Base-by-base conservation (phyloP, 192 early-diverging fungal genomes). In the Podila epicladia region DNA sequence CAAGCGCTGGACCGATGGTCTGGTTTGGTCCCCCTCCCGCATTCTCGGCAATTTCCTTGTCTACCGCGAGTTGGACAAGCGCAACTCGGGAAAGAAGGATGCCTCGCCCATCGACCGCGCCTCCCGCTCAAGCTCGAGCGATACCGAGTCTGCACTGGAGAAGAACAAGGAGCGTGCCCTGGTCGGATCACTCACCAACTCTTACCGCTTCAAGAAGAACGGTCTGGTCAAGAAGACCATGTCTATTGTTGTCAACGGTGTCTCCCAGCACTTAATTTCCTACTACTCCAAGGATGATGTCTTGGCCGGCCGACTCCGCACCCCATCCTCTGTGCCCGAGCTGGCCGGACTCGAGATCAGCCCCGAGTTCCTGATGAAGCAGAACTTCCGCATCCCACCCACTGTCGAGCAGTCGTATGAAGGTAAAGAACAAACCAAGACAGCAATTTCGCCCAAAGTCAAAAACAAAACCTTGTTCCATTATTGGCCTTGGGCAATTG, bases 1-100 rank as follows among this genome's bases (percentile, higher is more conserved):
- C 83, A 94, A 94, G 79, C 87, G 95, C 24, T 97, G 95, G 95
- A 96, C 95, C 4, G 94, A 95, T 62, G 94, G 94, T 7, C 85
- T 91, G 9, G 82, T 89, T 20, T 95, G 94, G 94, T 93, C 93
- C 37, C 94, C 94, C 12, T 95, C 94, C 19, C 89, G 94, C 31
- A 94, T 95, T 31, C 78, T 93, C 32, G 92, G 92, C 65, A 93
- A 94, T 62, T 95, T 95, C 70, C 74, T 95, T 49, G 84, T 95
- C 55, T 95, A 95, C 84, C 91, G 93, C 60, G 94, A 95, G 73
- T 72, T 90, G 26, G 89, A 90, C 65, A 82, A 83, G 67, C 72
- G 84, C 49, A 73, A 82, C 22, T 68, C 73, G 73, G 75, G 87
- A 75, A 62, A 84, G 74, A 73, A 93, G 88, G 77, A 79, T 82